These are phyloP conservation scores for Cercis canadensis DNA, from an alignment of 306 rosid species.

Conservation along the genomic window DNA sequence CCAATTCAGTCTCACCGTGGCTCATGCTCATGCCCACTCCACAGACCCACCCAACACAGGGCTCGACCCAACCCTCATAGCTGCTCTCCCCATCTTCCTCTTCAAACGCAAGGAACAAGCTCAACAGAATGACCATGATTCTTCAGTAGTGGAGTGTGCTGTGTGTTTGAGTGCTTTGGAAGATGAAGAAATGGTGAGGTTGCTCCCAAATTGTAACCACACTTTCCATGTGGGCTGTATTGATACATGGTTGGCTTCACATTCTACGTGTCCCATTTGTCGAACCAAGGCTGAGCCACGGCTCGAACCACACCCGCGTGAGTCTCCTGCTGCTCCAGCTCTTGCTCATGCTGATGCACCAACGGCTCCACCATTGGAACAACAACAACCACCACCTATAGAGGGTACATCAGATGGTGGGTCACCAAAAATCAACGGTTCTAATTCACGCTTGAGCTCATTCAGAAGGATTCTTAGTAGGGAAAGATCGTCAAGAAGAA, in stretches of 20 bases:
- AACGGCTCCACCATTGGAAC: conserved; percentile 33
- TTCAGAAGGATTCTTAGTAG: conserved; percentile 60
- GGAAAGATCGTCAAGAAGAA: conserved; percentile 54
- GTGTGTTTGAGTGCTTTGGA: conserved; percentile 61
- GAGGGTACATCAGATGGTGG: conserved; percentile 48
- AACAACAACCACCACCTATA: background rate
- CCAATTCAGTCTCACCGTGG: conserved; percentile 50
- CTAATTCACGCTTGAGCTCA: conserved; percentile 53
- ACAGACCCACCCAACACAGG: conserved; percentile 44
- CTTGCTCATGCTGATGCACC: conserved; percentile 7
- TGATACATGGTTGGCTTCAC: conserved; percentile 62
- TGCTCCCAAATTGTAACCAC: conserved; percentile 71
- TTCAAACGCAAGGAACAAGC: conserved; percentile 10
- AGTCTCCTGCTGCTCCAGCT: conserved; percentile 41
- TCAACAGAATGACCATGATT: background rate
- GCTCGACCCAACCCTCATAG: conserved; percentile 49
- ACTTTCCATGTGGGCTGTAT: conserved; percentile 61
- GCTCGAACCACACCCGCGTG: conserved; percentile 48
- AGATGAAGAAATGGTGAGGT: conserved; percentile 48
- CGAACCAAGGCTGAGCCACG: conserved; percentile 53
- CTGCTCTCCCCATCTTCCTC: conserved; percentile 51
- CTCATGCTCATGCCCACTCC: conserved; percentile 36
- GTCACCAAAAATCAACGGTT: conserved; percentile 40
- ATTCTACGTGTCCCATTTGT: conserved; percentile 67
- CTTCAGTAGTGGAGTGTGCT: conserved; percentile 45